Evolutionary conservation across 139 green algal species (phyloP).

Genomic region (Coelastrella sp.): DNA sequence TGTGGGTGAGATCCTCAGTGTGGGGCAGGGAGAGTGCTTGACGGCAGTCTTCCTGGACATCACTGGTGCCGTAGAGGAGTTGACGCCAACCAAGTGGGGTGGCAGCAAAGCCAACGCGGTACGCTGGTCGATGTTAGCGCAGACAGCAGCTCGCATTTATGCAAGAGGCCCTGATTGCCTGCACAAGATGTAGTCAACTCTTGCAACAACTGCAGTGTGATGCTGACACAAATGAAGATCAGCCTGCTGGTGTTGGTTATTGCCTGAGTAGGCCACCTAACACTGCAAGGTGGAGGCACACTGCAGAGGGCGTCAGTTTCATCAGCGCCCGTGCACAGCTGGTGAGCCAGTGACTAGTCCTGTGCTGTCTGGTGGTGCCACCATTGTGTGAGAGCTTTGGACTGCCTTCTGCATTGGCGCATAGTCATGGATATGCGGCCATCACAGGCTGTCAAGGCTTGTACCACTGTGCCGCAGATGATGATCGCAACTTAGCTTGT

Average conservation of each 20-base stretch:
- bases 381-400: too few species aligned
- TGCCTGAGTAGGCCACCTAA: background rate
- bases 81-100: slow-evolving; percentile 46
- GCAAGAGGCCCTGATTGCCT: slow-evolving; percentile 29
- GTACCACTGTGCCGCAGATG: too few species aligned
- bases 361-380: too few species aligned
- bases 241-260: background rate
- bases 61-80: slow-evolving; percentile 48
- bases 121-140: slow-evolving; percentile 52
- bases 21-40: slow-evolving; percentile 60
- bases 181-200: background rate
- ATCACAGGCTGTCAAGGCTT: too few species aligned
- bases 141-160: slow-evolving; percentile 59
- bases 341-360: too few species aligned
- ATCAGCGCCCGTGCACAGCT: too few species aligned
- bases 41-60: slow-evolving; percentile 66
- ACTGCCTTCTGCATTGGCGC: too few species aligned
- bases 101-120: background rate
- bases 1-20: slow-evolving; percentile 64
- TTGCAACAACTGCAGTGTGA: background rate
- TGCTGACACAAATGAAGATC: background rate
- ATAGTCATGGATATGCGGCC: too few species aligned
- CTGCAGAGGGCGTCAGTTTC: too few species aligned
- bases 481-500: too few species aligned
- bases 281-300: too few species aligned